Conservation (phyloP, 768 basidiomycete genomes). For the Lentinula raphanica region DNA sequence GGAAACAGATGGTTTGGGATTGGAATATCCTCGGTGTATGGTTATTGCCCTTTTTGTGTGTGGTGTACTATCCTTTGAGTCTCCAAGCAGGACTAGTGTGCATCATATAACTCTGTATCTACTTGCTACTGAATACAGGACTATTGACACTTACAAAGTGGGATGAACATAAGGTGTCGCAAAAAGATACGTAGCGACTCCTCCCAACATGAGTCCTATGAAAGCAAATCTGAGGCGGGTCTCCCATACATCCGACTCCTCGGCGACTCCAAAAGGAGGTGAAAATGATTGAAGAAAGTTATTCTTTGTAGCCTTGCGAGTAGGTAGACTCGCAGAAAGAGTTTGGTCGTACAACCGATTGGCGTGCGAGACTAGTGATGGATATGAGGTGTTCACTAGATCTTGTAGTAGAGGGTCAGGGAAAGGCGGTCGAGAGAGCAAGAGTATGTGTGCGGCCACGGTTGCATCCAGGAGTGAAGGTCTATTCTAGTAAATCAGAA, state of each 20-base stretch:
- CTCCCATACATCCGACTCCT: slow-evolving; percentile 1
- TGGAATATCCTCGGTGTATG: slow-evolving; percentile 79
- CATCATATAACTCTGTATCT: slow-evolving; percentile 22
- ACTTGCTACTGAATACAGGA: too few species aligned
- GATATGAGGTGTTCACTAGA: slow-evolving; percentile 51
- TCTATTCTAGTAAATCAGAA: too few species aligned
- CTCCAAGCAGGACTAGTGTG: slow-evolving; percentile 65
- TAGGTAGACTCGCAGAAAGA: background rate
- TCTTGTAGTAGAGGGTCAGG: slow-evolving; percentile 55
- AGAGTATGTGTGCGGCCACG: slow-evolving; percentile 63
- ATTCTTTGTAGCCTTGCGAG: background rate
- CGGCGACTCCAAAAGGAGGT: background rate
- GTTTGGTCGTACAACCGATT: slow-evolving; percentile 33
- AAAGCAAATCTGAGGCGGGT: background rate
- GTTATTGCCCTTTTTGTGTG: slow-evolving; percentile 78
- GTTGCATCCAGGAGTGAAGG: slow-evolving; percentile 59
- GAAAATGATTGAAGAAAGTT: slow-evolving; percentile 7
- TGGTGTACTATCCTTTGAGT: slow-evolving; percentile 72
- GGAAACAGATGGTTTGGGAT: slow-evolving; percentile 55
- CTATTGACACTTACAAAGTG: too few species aligned
- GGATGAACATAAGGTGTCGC: background rate
- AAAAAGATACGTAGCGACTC: background rate
- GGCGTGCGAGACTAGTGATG: slow-evolving; percentile 54
- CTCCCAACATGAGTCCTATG: slow-evolving; percentile 3
- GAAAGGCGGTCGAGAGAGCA: slow-evolving; percentile 53